Percentiles rank a stretch among this genome's conserved stretches.
Evolutionary conservation across 148 eudicot genomes (phyloP).

Genomic region (Salicornia ramosissima): DNA sequence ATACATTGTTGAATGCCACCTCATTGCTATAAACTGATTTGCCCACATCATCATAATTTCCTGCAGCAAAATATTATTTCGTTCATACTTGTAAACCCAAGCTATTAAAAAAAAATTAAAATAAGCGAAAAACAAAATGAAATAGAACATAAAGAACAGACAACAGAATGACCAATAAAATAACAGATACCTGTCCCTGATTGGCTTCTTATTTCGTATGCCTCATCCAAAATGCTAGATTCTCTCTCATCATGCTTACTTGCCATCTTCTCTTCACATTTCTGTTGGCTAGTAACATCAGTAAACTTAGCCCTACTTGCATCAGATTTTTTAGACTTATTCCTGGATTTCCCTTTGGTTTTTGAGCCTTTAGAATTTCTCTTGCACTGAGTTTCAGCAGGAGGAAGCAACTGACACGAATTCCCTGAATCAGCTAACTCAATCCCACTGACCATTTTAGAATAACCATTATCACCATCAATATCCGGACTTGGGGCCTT

Average conservation of each 20-base stretch:
- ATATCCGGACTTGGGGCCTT: slow-evolving; percentile 26
- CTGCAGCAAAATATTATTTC: slow-evolving; percentile 29
- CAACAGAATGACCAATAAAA: slow-evolving; percentile 7
- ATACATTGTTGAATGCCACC: slow-evolving; percentile 23
- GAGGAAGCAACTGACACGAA: slow-evolving; percentile 28
- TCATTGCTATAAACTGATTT: slow-evolving; percentile 22
- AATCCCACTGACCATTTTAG: slow-evolving; percentile 22
- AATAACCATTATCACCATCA: slow-evolving; percentile 29
- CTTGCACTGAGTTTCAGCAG: slow-evolving; percentile 30
- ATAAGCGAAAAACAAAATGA: slow-evolving; percentile 5
- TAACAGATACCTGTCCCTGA: slow-evolving; percentile 43
- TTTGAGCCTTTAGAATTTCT: slow-evolving; percentile 37
- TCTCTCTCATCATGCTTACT: slow-evolving; percentile 30
- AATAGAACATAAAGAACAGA: neutral
- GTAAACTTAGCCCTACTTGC: slow-evolving; percentile 28
- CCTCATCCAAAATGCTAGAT: slow-evolving; percentile 28
- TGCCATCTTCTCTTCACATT: slow-evolving; percentile 35
- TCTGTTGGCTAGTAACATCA: slow-evolving; percentile 33
- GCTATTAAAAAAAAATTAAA: neutral
- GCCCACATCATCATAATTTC: slow-evolving; percentile 28
- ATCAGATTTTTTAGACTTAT: slow-evolving; percentile 33
- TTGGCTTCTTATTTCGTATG: slow-evolving; percentile 27
- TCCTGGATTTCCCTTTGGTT: slow-evolving; percentile 28
- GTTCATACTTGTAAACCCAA: neutral
- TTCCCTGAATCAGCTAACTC: slow-evolving; percentile 34